Evolutionary conservation across 2,329 filamentous ascomycete species (phyloP), one percentile per base, ranked within the genome.

Genomic region (Thermomyces lanuginosus): DNA sequence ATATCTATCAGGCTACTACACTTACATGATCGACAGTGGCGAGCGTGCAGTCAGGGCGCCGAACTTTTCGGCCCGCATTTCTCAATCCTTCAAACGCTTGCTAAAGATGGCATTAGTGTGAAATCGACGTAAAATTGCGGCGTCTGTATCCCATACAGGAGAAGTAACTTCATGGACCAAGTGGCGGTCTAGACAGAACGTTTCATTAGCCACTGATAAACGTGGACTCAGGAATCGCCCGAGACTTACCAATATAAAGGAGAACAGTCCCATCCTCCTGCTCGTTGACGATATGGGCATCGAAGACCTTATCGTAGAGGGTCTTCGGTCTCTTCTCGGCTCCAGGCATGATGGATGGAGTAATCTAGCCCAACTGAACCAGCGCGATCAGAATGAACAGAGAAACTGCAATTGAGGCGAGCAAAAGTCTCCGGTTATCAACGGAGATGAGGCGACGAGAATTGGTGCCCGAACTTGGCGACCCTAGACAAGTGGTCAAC

Each of bases 141-240:
- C n/a, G n/a, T n/a, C n/a, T n/a, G n/a, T n/a, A 25, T 18, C 24
- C 14, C 15, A 10, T 29, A 83, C 78, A 37, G 89, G 89, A 44
- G 86, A 93, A 44, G 89, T 98, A 52, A 98, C 89, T 65, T 98
- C 89, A 54, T 98, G 89, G 36, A 95, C 84, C 36, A 98, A 68
- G 65, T 98, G 89, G 55, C 89, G 72, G 60, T 92, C 82, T 84
- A 44, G 31, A 32, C 23, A 24, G 27, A 26, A 30, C 13, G 38
- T 54, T 36, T 53, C 28, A 18, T 29, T 7, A 30, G 27, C 12
- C 13, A 33, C 6, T 8, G 41, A 29, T 23, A 14, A 16, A 7
- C 28, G 21, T 8, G 22, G 16, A 21, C 16, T 6, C 13, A 11
- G 27, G 25, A 13, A 16, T 22, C 18, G 8, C n/a, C 16, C 24